Evolutionary conservation across 2,329 filamentous ascomycete genomes (phyloP).

Genomic region (Venturia oleaginea): DNA sequence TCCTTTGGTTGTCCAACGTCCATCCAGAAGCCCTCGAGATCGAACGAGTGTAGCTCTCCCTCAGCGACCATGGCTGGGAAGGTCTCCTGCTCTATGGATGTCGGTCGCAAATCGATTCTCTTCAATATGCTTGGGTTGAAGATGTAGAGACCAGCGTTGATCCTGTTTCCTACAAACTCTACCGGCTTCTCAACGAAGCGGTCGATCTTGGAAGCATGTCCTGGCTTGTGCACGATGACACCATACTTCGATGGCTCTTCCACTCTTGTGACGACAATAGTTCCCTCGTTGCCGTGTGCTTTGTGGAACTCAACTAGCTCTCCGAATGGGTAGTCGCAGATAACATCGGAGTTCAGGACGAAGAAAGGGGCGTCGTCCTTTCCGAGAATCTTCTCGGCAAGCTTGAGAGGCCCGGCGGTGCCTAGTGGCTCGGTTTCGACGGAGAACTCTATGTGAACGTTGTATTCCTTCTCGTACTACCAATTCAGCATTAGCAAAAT

Average conservation of each 20-base stretch:
- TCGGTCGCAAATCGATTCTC: slow-evolving; percentile 91
- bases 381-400: slow-evolving; percentile 81
- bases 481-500: neutral
- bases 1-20: slow-evolving; percentile 98
- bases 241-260: slow-evolving; percentile 99
- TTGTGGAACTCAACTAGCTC: slow-evolving; percentile 88
- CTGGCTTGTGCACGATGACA: slow-evolving; percentile 94
- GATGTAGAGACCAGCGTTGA: slow-evolving; percentile 98
- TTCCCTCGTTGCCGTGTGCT: slow-evolving; percentile 86
- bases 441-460: slow-evolving; percentile 93
- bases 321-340: slow-evolving; percentile 94
- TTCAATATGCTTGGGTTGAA: slow-evolving; percentile 84
- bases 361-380: slow-evolving; percentile 96
- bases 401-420: slow-evolving; percentile 89
- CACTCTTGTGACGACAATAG: slow-evolving; percentile 97
- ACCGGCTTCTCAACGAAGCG: slow-evolving; percentile 99
- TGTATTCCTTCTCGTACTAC: slow-evolving; percentile 80
- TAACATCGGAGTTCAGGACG: slow-evolving; percentile 96
- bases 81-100: slow-evolving; percentile 96
- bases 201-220: slow-evolving; percentile 84
- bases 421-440: slow-evolving; percentile 93
- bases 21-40: slow-evolving; percentile 99
- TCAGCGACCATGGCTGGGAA: slow-evolving; percentile 91
- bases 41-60: slow-evolving; percentile 87
- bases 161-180: slow-evolving; percentile 96